phyloP scores from a whole-genome alignment of 192 early-diverging fungal genomes.

The Podila horticola region DNA sequence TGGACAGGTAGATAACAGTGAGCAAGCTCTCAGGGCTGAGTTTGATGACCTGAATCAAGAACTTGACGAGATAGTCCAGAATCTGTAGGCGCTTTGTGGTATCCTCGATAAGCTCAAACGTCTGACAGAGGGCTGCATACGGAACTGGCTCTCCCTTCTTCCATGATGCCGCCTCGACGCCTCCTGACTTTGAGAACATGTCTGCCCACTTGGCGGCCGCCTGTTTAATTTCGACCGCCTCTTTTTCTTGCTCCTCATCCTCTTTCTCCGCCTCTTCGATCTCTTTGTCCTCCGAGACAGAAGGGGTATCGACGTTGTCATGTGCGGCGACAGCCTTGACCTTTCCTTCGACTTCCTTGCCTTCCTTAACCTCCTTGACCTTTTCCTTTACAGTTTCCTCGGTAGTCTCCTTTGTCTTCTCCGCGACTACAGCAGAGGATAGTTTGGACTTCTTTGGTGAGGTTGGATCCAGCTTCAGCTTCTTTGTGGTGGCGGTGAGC shows the following conservation, averaged over 20 bases:
- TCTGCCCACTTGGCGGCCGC: constrained; percentile 47
- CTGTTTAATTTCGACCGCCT: constrained; percentile 33
- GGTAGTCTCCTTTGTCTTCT: not conserved
- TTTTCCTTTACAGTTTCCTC: too few species aligned
- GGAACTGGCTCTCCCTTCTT: constrained; percentile 68
- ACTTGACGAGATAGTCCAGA: constrained; percentile 71
- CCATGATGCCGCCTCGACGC: constrained; percentile 47
- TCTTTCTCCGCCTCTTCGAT: constrained; percentile 40
- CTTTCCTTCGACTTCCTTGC: not conserved
- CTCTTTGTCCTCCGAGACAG: not conserved
- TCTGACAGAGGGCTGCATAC: constrained; percentile 89
- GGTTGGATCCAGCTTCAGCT: constrained; percentile 27
- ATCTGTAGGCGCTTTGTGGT: constrained; percentile 93
- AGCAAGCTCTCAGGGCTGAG: constrained; percentile 72
- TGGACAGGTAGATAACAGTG: constrained; percentile 88
- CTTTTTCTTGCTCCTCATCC: constrained; percentile 31
- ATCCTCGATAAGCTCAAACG: constrained; percentile 87
- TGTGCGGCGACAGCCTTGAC: constrained; percentile 5
- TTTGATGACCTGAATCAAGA: constrained; percentile 75
- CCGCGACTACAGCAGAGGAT: not conserved
- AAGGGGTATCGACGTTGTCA: not conserved
- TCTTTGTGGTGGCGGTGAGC: constrained; percentile 22
- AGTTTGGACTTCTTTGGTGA: constrained; percentile 23
- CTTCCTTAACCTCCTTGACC: constrained; percentile 2
- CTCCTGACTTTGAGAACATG: constrained; percentile 38